phyloP scores from a whole-genome alignment of 495 filamentous ascomycete genomes.

The Chlorociboria aeruginascens region DNA sequence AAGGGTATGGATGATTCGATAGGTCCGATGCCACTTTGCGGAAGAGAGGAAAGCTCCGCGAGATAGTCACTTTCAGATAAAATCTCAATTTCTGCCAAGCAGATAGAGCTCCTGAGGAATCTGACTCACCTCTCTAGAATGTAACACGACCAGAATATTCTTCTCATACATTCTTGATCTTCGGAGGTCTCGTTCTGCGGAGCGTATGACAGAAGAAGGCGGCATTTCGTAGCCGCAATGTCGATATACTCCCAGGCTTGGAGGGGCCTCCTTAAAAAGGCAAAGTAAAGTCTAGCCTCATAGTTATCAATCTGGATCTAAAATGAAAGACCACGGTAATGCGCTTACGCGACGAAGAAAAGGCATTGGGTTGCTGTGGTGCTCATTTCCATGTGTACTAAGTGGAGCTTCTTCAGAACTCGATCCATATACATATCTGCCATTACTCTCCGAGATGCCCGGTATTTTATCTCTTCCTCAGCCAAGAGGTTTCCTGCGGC shows the following conservation, averaged over 20 bases:
- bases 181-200: constrained; percentile 15
- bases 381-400: constrained; percentile 23
- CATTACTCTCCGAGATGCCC: constrained; percentile 15
- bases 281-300: constrained; percentile 22
- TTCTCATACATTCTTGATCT: constrained; percentile 28
- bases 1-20: constrained; percentile 32
- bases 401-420: constrained; percentile 21
- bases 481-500: background rate
- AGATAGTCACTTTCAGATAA: constrained; percentile 10
- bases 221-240: constrained; percentile 24
- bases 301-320: background rate
- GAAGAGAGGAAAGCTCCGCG: constrained; percentile 29
- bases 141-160: constrained; percentile 39
- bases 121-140: constrained; percentile 28
- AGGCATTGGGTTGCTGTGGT: constrained; percentile 24
- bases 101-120: background rate
- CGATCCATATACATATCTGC: constrained; percentile 24
- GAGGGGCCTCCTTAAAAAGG: constrained; percentile 24
- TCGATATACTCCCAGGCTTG: constrained; percentile 26
- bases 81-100: too few relatives aligned
- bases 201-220: constrained; percentile 25
- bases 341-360: constrained; percentile 23
- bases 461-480: constrained; percentile 4
- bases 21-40: constrained; percentile 31
- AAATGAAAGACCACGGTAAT: background rate